These are phyloP conservation scores for Blumeria graminis DNA, from an alignment of 2,329 filamentous ascomycete species.

Conservation along the genomic window DNA sequence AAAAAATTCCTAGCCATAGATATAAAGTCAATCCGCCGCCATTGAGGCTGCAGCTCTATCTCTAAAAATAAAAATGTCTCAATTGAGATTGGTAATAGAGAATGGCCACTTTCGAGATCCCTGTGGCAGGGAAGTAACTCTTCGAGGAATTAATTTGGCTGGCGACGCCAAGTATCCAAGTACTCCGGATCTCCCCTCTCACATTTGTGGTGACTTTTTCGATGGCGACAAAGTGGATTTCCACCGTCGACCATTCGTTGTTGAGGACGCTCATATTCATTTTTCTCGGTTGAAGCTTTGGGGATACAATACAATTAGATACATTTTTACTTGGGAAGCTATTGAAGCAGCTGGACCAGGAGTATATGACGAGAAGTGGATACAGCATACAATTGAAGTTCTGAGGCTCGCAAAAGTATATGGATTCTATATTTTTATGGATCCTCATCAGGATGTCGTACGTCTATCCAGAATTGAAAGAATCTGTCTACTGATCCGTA, in stretches of 20 bases:
- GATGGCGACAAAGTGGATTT: slow-evolving; percentile 84
- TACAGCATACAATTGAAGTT: slow-evolving; percentile 70
- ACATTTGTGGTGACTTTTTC: slow-evolving; percentile 59
- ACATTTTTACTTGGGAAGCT: slow-evolving; percentile 98
- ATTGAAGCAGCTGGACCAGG: slow-evolving; percentile 81
- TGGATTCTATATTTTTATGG: slow-evolving; percentile 94
- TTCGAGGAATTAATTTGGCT: slow-evolving; percentile 85
- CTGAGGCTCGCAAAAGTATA: slow-evolving; percentile 68
- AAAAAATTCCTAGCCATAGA: too few species aligned
- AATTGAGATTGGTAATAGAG: slow-evolving; percentile 60
- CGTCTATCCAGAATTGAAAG: slow-evolving; percentile 15
- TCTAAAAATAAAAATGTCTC: slow-evolving; percentile 30
- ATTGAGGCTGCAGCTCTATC: too few species aligned
- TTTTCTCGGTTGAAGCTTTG: slow-evolving; percentile 68
- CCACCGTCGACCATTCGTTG: slow-evolving; percentile 58
- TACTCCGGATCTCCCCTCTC: slow-evolving; percentile 57
- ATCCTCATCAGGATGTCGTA: slow-evolving; percentile 93
- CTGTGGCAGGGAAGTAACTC: slow-evolving; percentile 59
- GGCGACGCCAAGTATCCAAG: slow-evolving; percentile 78
- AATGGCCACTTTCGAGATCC: slow-evolving; percentile 64
- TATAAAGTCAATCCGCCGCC: too few species aligned
- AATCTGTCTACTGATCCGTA: slow-evolving; percentile 11
- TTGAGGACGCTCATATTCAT: slow-evolving; percentile 63
- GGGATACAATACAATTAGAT: slow-evolving; percentile 91
- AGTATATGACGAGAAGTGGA: slow-evolving; percentile 82